Evolutionary conservation across 306 rosid genomes (phyloP).

Genomic region (Hippophae rhamnoides): DNA sequence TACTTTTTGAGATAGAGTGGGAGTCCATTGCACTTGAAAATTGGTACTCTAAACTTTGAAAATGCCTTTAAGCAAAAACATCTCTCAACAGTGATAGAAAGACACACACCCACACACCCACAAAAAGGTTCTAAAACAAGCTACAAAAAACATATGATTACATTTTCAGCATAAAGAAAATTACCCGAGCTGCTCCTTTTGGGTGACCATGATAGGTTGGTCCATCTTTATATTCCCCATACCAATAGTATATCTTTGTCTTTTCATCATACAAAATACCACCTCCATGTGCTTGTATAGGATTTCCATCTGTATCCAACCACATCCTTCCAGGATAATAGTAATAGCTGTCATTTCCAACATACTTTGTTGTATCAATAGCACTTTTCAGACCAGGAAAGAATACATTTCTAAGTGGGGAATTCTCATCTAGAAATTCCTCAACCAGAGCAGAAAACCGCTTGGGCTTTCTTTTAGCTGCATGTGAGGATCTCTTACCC

Average conservation of each 20-base stretch:
- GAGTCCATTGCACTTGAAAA: too few species aligned
- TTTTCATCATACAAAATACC: slow-evolving; percentile 63
- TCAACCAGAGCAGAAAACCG: slow-evolving; percentile 61
- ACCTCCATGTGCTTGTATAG: slow-evolving; percentile 98
- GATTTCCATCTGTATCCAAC: slow-evolving; percentile 88
- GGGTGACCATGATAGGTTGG: slow-evolving; percentile 81
- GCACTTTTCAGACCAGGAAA: slow-evolving; percentile 59
- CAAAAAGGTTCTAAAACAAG: slow-evolving; percentile 9
- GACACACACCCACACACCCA: background rate
- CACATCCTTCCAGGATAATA: slow-evolving; percentile 83
- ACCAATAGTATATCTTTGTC: slow-evolving; percentile 83
- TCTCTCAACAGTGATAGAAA: background rate
- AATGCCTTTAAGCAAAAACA: too few species aligned
- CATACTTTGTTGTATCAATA: slow-evolving; percentile 47
- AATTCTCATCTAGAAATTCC: slow-evolving; percentile 89
- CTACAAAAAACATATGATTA: slow-evolving; percentile 9
- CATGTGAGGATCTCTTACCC: slow-evolving; percentile 93
- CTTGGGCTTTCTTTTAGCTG: slow-evolving; percentile 72
- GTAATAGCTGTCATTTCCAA: slow-evolving; percentile 49
- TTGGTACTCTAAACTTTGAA: too few species aligned
- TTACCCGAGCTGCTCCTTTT: slow-evolving; percentile 92
- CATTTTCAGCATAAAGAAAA: slow-evolving; percentile 13
- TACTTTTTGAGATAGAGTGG: too few species aligned
- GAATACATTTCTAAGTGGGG: slow-evolving; percentile 66
- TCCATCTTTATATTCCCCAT: slow-evolving; percentile 96